Conservation (phyloP, 2,329 filamentous ascomycete species). For the Rutstroemia sp. region DNA sequence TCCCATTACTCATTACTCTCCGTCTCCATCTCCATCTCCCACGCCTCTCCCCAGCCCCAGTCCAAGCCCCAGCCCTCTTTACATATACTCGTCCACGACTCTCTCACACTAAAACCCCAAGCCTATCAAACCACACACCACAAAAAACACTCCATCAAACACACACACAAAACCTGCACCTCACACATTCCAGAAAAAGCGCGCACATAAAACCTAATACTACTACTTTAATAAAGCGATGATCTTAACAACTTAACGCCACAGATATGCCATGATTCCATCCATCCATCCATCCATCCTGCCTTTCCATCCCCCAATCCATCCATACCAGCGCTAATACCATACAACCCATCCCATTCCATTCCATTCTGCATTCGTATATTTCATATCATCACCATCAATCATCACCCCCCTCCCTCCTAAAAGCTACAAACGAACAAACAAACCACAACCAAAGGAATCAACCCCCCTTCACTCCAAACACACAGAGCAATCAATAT, state of each 20-base stretch:
- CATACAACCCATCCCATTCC: background rate
- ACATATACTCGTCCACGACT: too few species aligned
- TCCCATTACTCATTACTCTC: too few species aligned
- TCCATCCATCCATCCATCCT: background rate
- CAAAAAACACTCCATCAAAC: too few species aligned
- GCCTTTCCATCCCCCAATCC: background rate
- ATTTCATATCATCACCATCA: background rate
- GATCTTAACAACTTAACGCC: background rate
- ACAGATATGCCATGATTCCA: background rate
- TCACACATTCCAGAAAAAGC: too few species aligned
- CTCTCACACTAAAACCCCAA: too few species aligned
- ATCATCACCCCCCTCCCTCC: background rate
- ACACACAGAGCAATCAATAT: background rate
- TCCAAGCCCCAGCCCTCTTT: too few species aligned
- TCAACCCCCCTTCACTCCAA: background rate
- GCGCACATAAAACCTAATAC: too few species aligned
- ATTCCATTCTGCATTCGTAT: background rate
- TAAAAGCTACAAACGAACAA: too few species aligned
- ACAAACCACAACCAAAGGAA: background rate
- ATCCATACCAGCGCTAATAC: background rate
- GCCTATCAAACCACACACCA: too few species aligned
- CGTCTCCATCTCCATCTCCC: too few species aligned
- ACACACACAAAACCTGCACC: too few species aligned
- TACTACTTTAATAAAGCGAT: background rate
- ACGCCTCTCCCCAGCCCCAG: too few species aligned